Percentiles rank a stretch among this genome's conserved stretches.
These are phyloP conservation scores for Taphrina pruni DNA, from an alignment of 1,139 yeast genomes.

Conservation along the genomic window DNA sequence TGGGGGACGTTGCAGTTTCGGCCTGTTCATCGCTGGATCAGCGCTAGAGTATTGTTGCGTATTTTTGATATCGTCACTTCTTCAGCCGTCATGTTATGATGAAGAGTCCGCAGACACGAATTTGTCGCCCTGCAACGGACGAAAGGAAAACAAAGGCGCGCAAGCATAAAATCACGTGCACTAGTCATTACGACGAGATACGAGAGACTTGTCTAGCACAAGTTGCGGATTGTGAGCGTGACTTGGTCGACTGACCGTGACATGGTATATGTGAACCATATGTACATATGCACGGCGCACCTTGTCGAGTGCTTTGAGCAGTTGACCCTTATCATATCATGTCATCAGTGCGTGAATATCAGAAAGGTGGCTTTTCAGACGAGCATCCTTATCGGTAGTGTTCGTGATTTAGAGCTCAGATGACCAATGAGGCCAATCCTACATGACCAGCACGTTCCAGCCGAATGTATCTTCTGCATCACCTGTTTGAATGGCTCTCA, in stretches of 20 bases:
- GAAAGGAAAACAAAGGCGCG: slow-evolving; percentile 21
- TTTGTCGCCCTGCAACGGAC: not conserved
- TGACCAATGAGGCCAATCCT: not conserved
- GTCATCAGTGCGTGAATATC: too few relatives aligned
- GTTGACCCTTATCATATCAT: too few relatives aligned
- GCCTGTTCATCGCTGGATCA: slow-evolving; percentile 16
- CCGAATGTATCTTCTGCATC: slow-evolving; percentile 28
- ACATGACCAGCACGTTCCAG: slow-evolving; percentile 32
- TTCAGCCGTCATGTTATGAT: slow-evolving; percentile 5
- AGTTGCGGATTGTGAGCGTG: too few relatives aligned
- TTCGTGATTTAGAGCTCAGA: not conserved
- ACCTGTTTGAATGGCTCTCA: slow-evolving; percentile 35
- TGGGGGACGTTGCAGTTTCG: slow-evolving; percentile 33
- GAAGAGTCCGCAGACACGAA: not conserved
- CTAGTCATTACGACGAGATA: not conserved
- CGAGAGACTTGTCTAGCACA: not conserved
- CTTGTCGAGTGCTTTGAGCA: too few relatives aligned
- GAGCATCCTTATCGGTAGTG: not conserved
- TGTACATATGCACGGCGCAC: too few relatives aligned
- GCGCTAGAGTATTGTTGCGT: too few relatives aligned
- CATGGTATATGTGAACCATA: too few relatives aligned
- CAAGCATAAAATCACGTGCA: slow-evolving; percentile 1
- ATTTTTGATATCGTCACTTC: not conserved
- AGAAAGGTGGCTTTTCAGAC: not conserved
- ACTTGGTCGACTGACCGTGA: too few relatives aligned